Percentiles rank a stretch among this genome's conserved stretches.
Conservation (phyloP, 805 yeast species). For the Saturnispora bothae region DNA sequence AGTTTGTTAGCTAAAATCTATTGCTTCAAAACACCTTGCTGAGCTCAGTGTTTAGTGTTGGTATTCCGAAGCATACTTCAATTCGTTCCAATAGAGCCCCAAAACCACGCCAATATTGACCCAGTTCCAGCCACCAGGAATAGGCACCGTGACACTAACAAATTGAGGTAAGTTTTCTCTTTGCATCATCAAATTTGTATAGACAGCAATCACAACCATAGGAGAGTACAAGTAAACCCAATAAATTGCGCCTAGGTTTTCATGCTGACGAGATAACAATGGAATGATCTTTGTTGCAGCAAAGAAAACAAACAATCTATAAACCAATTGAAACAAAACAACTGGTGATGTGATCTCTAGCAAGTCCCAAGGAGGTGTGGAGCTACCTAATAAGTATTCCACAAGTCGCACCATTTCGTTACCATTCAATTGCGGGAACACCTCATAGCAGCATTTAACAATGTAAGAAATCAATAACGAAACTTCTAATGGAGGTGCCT, state of each 20-base stretch:
- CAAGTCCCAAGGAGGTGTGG: conserved; percentile 39
- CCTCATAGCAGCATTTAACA: conserved; percentile 85
- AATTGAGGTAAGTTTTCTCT: conserved; percentile 56
- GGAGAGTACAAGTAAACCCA: conserved; percentile 84
- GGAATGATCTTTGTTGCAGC: conserved; percentile 95
- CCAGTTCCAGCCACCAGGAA: conserved; percentile 26
- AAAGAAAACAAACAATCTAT: conserved; percentile 72
- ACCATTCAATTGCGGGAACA: conserved; percentile 78
- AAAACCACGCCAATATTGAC: conserved; percentile 3
- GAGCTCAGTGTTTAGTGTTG: no score
- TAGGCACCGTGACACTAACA: conserved; percentile 36
- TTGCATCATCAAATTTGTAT: conserved; percentile 87
- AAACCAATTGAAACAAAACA: conserved; percentile 69
- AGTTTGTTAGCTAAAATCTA: no score
- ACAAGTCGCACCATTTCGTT: conserved; percentile 25
- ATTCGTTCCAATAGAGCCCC: conserved; percentile 58
- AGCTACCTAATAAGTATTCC: conserved; percentile 22
- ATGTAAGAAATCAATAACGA: conserved; percentile 81
- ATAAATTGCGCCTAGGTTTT: background rate
- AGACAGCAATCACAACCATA: conserved; percentile 87
- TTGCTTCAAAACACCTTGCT: no score
- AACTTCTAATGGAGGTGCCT: conserved; percentile 86
- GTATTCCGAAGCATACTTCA: conserved; percentile 23
- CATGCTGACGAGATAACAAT: conserved; percentile 30
- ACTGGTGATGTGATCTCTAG: conserved; percentile 59